Evolutionary conservation across 306 rosid genomes (phyloP), one percentile per base, ranked within the genome.

Genomic region (Lathyrus aphaca): DNA sequence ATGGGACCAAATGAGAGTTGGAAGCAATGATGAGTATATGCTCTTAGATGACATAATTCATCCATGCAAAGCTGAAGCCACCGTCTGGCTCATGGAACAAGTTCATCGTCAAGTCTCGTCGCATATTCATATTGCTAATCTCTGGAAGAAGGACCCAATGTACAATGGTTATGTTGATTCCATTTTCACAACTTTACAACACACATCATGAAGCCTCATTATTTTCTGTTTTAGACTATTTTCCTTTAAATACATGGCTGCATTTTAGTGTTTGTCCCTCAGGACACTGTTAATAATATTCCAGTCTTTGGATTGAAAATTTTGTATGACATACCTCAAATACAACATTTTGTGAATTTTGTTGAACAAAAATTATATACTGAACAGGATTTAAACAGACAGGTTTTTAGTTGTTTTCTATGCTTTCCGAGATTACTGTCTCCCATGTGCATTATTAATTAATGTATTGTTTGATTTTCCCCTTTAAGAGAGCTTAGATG

Each of bases 1-100:
- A 71, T 94, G 98, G 98, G 98, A 94, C 65, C 87, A 83, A 56
- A n/a, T 79, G 83, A 88, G 98, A 81, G 76, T 94, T 1, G 89
- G 81, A 72, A 82, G 84, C 30, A 73, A 62, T 50, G 86, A 85
- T 45, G 95, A 94, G 69, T 56, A 74, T 50, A 84, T 27, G 79
- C 95, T 88, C 48, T 73, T 88, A 72, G 99, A 91, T 64, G 43
- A 80, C 53, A 73, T 91, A 16, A 79, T 94, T 59, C 97, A 94
- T 80, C 99, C 99, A 0, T 66, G 77, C 85, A 94, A 94, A 86
- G 99, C 97, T 8, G 97, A 91, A 80, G 87, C 89, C 63, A 80
- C 79, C 68, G 55, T 91, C 75, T 91, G 99, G 99, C 89, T 94
- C 46, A 65, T 83, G 2, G 97, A 94, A 80, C 89, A 94, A 89